A percentile compares a stretch with the other conserved stretches of the same genome.
Conservation (phyloP, 2,329 filamentous ascomycete genomes). For the Apiospora hydei region DNA sequence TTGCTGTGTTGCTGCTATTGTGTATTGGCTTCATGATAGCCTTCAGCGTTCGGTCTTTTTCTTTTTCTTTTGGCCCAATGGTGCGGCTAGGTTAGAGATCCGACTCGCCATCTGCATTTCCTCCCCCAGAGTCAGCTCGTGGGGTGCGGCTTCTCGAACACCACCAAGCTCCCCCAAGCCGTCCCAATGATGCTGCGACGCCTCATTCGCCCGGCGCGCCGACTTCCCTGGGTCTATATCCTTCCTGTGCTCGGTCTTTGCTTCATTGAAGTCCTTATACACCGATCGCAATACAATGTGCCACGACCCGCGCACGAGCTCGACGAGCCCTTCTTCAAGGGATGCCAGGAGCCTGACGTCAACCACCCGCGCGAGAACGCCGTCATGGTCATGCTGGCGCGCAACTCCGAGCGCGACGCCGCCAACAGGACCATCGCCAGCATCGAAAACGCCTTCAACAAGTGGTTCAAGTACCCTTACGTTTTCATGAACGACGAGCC, state of each 20-base stretch:
- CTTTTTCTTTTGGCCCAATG: background rate
- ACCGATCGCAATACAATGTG: slow-evolving; percentile 45
- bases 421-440: slow-evolving; percentile 49
- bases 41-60: background rate
- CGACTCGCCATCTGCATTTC: slow-evolving; percentile 3
- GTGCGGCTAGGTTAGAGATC: background rate
- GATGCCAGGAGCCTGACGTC: slow-evolving; percentile 49
- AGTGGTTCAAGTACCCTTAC: slow-evolving; percentile 55
- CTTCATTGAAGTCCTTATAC: slow-evolving; percentile 44
- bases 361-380: slow-evolving; percentile 50
- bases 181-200: slow-evolving; percentile 37
- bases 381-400: slow-evolving; percentile 54
- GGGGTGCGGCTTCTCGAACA: slow-evolving; percentile 11
- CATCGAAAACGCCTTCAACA: slow-evolving; percentile 54
- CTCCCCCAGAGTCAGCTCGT: slow-evolving; percentile 10
- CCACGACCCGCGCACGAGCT: slow-evolving; percentile 44
- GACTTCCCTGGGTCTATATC: slow-evolving; percentile 40
- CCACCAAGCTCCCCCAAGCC: background rate
- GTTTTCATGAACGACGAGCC: slow-evolving; percentile 55
- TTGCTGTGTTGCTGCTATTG: background rate
- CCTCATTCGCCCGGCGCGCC: slow-evolving; percentile 42
- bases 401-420: slow-evolving; percentile 50
- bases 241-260: slow-evolving; percentile 41
- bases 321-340: slow-evolving; percentile 48
- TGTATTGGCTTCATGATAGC: background rate